These are phyloP conservation scores for Coniochaeta sp. DNA, from an alignment of 2,329 filamentous ascomycete species.

Conservation along the genomic window DNA sequence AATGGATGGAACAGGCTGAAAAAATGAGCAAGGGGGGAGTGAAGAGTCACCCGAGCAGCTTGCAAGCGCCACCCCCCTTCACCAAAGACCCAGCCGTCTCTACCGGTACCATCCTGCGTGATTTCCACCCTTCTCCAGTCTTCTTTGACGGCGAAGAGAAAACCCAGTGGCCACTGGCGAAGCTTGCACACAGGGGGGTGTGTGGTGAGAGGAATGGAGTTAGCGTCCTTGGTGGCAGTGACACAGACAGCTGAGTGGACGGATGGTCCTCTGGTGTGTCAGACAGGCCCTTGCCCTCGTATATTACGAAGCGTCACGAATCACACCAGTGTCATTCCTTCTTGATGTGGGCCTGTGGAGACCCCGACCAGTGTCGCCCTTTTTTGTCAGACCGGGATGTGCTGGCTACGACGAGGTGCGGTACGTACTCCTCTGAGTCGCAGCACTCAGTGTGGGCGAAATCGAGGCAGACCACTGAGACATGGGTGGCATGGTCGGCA, in stretches of 20 bases:
- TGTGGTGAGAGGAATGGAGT: conserved; percentile 9
- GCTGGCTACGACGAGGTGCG: conserved; percentile 12
- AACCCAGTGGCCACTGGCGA: conserved; percentile 1
- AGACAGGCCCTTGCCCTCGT: conserved; percentile 41
- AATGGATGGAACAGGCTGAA: conserved; percentile 1
- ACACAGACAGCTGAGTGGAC: conserved; percentile 15
- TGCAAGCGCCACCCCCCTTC: neutral
- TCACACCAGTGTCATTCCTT: conserved; percentile 19
- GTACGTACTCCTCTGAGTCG: conserved; percentile 9
- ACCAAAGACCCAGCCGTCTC: no score
- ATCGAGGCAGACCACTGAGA: conserved; percentile 2
- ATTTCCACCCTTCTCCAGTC: neutral
- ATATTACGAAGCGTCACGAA: conserved; percentile 43
- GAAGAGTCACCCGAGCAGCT: neutral
- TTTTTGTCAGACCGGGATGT: conserved; percentile 15
- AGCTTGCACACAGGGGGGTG: conserved; percentile 4
- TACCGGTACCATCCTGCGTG: neutral
- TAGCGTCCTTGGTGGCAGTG: conserved; percentile 11
- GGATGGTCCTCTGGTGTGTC: conserved; percentile 36
- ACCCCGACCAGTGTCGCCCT: conserved; percentile 14
- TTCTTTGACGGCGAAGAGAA: neutral
- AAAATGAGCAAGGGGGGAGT: conserved; percentile 3
- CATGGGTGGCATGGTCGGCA: conserved; percentile 3
- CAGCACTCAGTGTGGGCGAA: neutral
- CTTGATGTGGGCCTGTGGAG: conserved; percentile 25